These are phyloP conservation scores for Colletotrichum sp. DNA, from an alignment of 2,329 filamentous ascomycete species.

Conservation along the genomic window DNA sequence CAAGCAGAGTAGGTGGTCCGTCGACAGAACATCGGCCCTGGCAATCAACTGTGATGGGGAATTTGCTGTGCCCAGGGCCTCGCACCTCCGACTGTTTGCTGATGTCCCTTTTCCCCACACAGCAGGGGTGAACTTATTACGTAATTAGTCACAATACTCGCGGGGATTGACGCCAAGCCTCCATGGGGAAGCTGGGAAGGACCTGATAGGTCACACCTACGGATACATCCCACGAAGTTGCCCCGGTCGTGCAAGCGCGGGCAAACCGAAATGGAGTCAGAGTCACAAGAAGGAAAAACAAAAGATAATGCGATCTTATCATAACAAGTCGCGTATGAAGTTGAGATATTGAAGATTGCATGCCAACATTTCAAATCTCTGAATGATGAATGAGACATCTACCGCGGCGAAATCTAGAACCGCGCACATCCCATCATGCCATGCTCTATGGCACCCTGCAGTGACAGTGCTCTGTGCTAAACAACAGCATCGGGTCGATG, in stretches of 20 bases:
- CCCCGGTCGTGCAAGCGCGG: background rate
- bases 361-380: background rate
- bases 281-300: background rate
- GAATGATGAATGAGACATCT: background rate
- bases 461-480: background rate
- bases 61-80: background rate
- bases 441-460: background rate
- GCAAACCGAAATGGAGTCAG: background rate
- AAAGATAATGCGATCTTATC: background rate
- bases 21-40: background rate
- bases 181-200: background rate
- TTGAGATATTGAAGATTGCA: background rate
- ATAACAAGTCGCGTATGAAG: background rate
- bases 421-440: background rate
- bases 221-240: background rate
- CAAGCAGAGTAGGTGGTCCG: background rate
- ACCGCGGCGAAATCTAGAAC: background rate
- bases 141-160: background rate
- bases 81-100: background rate
- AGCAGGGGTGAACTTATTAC: background rate
- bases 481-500: background rate
- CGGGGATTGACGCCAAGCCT: background rate
- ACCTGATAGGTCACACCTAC: background rate
- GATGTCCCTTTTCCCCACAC: background rate
- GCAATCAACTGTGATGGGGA: background rate